Base-by-base conservation (phyloP, 2,329 filamentous ascomycete species). In the Pyrenophora graminea region DNA sequence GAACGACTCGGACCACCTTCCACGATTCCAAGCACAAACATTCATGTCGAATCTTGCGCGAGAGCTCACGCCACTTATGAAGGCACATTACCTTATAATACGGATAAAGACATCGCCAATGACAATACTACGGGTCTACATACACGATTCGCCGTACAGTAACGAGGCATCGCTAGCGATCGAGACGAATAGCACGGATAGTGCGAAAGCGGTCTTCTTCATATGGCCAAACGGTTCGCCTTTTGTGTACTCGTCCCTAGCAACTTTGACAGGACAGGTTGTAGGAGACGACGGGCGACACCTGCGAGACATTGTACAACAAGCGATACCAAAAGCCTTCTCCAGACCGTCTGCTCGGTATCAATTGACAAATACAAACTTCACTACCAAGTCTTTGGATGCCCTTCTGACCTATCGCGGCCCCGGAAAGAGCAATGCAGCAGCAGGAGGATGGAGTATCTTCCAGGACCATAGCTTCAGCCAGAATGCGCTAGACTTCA, bases 191-290 rank as follows among this genome's bases (percentile, higher is more conserved):
- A 61, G 58, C 19, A 45, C 78, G n/a, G 86, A 90, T 57, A 77
- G 83, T 1, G 86, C 86, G 10, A 83, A 85, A 57, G 87, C 88
- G 2, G 82, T 96, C 33, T 94, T 90, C 65, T 79, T 95, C 53
- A 88, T 89, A 1, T 93, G 95, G 63, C 91, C 91, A 0, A 87
- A 93, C 65, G 88, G 86, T 30, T 87, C 89, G 9, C 89, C 90
- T 0, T 86, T 86, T 56, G 77, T 95, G 38, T 95, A 90, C 70
- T 79, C 83, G 6, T 85, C 82, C 1, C 70, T 85, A 10, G 70
- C 79, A 5, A 74, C 73, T 10, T 59, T 67, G 31, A 61, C 67
- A 1, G 71, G 71, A n/a, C 68, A 73, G 39, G 62, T 67, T 3
- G 65, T 70, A 5, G 67, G 70, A 0, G 64, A 63, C 15, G 67